Base-by-base conservation (phyloP, 2,329 filamentous ascomycete species). In the Epichloe gansuensis region DNA sequence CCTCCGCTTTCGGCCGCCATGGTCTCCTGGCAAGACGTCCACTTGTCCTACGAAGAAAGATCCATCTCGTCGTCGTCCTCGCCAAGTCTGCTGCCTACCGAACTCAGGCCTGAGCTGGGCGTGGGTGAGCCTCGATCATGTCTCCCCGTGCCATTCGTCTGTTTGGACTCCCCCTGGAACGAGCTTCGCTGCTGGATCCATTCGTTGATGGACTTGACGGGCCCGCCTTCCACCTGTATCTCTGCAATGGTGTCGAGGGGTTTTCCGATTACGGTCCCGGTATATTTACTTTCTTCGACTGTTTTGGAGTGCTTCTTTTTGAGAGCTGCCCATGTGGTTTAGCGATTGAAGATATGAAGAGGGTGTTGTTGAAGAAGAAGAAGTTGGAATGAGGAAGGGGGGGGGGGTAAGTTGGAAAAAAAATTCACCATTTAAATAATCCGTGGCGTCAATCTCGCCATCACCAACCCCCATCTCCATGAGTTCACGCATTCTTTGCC, bases 231-330 rank as follows among this genome's bases (percentile, higher is more conserved):
- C 49, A 95, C 84, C 49, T 83, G 74, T 31, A 95, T 72, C 7
- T 84, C 78, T 61, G 80, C 81, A 9, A 54, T 23, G 52, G 83
- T 78, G 58, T 95, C 88, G 47, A 77, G 77, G 44, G 76, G 74
- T 57, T 83, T 83, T 4, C 91, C 91, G 11, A 97, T 74, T 0
- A 93, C 78, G 0, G 91, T 95, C 34, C 88, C 89, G 58, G 85
- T 81, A 66, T 89, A 95, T 61, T 91, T 84, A 9, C 84, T 84
- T 62, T 95, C 89, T 61, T 94, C 89, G 56, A 86, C 87, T 1
- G 85, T 87, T 60, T 93, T 94, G 70, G 84, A 89, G 66, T 95
- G 87, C 64, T 94, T 95, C 70, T 90, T 93, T 68, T 95, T 96
- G 42, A 97, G 72, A 4, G 82, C 85, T 87, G 57, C 15, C 31